Evolutionary conservation across 345 rosid genomes (phyloP), one percentile per base, ranked within the genome.

Genomic region (Salix viminalis): DNA sequence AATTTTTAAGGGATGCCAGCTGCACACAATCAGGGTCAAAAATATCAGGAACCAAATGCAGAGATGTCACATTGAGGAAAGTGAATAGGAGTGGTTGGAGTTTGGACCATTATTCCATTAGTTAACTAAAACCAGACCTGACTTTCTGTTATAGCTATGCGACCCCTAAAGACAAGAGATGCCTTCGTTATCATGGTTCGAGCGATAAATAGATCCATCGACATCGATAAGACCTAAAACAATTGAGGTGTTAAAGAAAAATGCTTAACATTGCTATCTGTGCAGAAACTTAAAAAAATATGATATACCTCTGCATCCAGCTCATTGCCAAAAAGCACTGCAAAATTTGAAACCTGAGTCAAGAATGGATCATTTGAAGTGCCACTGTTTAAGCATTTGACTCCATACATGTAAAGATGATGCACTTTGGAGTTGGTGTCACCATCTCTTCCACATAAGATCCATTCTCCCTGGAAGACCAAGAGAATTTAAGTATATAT

Each of bases 201-300:
- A 83, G 98, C 99, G 85, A 96, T 85, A 92, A 93, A 96, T 82
- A 96, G 97, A 93, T 96, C 97, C 96, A 93, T 89, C 80, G 96
- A 89, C 98, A 93, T 96, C 98, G 99, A 96, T 93, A 96, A 91
- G 90, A 96, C 98, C 99, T 96, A 83, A 32, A 75, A 56, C 11
- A 72, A 64, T n/a, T 64, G 36, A n/a, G 30, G 18, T 24, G 68
- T 80, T 46, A 73, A 62, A 72, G 50, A 76, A 7, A 65, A 74
- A 36, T 56, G 50, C 28, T 66, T 66, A 11, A 41, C 44, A 70
- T 42, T 76, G 44, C 67, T 39, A 26, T 65, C 66, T 3, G 72
- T 7, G n/a, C 66, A 21, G 52, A 28, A 50, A 65, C 16, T 54
- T 7, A 39, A 58, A 75, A 78, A 56, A 48, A 70, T 23, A 68